Evolutionary conservation across 176 grass and related monocot genomes (phyloP).

Genomic region (Carex littledalei): DNA sequence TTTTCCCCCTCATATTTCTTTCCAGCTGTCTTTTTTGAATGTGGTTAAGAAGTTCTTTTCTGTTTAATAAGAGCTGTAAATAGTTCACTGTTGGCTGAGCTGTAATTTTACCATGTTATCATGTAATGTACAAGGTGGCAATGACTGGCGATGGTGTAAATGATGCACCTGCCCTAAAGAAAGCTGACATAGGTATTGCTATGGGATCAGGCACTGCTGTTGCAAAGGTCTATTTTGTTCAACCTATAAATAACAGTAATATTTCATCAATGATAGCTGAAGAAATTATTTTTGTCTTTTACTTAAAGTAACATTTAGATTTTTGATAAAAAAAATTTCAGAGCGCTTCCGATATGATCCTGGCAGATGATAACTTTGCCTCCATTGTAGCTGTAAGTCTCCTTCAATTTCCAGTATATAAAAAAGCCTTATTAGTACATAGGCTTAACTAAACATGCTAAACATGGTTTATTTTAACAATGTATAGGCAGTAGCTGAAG

Average conservation of each 20-base stretch:
- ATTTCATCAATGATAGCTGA: not conserved
- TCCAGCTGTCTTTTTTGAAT: too few relatives aligned
- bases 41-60: constrained; percentile 1
- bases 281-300: not conserved
- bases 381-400: constrained; percentile 94
- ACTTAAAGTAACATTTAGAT: not conserved
- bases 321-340: constrained; percentile 43
- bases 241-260: not conserved
- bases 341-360: constrained; percentile 99
- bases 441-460: constrained; percentile 11
- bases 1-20: too few relatives aligned
- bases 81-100: constrained; percentile 13
- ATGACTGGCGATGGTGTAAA: constrained; percentile 99
- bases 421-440: constrained; percentile 16
- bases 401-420: constrained; percentile 20
- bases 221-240: constrained; percentile 64
- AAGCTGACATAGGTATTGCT: constrained; percentile 99
- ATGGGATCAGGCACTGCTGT: constrained; percentile 99
- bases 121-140: constrained; percentile 63
- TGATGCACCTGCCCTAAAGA: constrained; percentile 98
- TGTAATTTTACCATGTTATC: constrained; percentile 2
- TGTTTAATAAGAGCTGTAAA: not conserved
- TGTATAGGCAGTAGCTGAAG: constrained; percentile 94
- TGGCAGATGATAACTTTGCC: constrained; percentile 98
- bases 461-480: constrained; percentile 31